Percentiles rank a stretch among this genome's conserved stretches.
Evolutionary conservation across 2,329 filamentous ascomycete species (phyloP).

Genomic region (Fusarium incarnatum): DNA sequence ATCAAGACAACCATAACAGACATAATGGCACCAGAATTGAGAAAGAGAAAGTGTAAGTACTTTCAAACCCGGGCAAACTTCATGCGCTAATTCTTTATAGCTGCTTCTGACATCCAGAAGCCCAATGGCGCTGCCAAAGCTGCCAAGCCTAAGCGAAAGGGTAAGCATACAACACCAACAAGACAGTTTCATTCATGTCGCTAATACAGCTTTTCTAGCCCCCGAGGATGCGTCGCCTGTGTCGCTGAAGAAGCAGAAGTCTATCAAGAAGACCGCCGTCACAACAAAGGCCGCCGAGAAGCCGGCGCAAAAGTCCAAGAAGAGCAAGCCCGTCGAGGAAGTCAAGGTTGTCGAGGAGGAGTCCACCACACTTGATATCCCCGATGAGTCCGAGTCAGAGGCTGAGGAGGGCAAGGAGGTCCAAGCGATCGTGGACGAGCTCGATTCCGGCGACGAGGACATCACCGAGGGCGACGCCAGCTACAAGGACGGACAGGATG

Average conservation of each 20-base stretch:
- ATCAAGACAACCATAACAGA: slow-evolving; percentile 37
- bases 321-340: slow-evolving; percentile 48
- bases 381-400: slow-evolving; percentile 52
- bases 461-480: slow-evolving; percentile 50
- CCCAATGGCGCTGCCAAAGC: slow-evolving; percentile 49
- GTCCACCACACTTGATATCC: slow-evolving; percentile 48
- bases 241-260: slow-evolving; percentile 60
- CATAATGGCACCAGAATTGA: slow-evolving; percentile 61
- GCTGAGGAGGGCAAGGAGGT: slow-evolving; percentile 57
- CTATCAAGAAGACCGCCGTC: slow-evolving; percentile 49
- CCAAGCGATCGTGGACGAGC: slow-evolving; percentile 57
- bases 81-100: slow-evolving; percentile 42
- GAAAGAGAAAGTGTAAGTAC: slow-evolving; percentile 53
- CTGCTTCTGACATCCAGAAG: slow-evolving; percentile 48
- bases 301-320: slow-evolving; percentile 48
- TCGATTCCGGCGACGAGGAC: slow-evolving; percentile 61
- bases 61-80: background rate
- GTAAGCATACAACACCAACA: slow-evolving; percentile 39
- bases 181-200: background rate
- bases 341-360: slow-evolving; percentile 45
- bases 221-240: slow-evolving; percentile 59
- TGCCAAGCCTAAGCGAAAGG: slow-evolving; percentile 54
- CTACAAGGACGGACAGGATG: slow-evolving; percentile 62
- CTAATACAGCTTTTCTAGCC: slow-evolving; percentile 51
- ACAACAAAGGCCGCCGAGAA: slow-evolving; percentile 50